Base-by-base conservation (phyloP, 768 basidiomycete species). In the Termitomyces eurrhizus region DNA sequence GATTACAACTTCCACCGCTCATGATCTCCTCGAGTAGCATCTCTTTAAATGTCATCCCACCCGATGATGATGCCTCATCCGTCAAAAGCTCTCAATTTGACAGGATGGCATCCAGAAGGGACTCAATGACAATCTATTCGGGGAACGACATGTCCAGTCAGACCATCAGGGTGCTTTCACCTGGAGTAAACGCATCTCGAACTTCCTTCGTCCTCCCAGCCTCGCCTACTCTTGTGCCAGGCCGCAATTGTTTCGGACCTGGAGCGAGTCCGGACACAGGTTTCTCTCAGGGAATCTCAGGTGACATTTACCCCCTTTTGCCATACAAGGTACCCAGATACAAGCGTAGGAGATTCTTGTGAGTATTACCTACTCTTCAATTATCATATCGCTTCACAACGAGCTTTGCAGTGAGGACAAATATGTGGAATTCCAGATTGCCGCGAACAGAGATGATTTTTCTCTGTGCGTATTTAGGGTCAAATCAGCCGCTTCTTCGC, bases 341-440 rank as follows among this genome's bases (percentile, higher is more conserved):
- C 24, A 52, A 61, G 26, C 56, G 63, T 18, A 14, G 45, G 5
- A 36, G 60, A n/a, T 52, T 55, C 29, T 61, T 64, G 63, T 58
- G 18, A 46, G 59, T 35, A 7, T 16, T 44, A 9, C 11, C 21
- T 14, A 8, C 12, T 18, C 13, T 26, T 18, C 4, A 7, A 24
- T 41, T 4, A 29, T 13, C 18, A 7, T 11, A 29, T 12, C 6
- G 9, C 32, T 35, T 35, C 1, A 36, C 3, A 4, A 44, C 12
- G 41, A 32, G 5, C 21, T 26, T 45, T 12, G 26, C 21, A 61
- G 48, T 24, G n/a, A 42, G 7, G 14, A 53, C 6, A 49, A 42
- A 35, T 2, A 2, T 16, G 54, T 32, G 9, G 18, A 14, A 5
- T 61, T 24, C 24, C 21, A 51, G 26, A 16, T 64, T 8, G 3